Base-by-base conservation (phyloP, 352 stramenopile species). In the Sclerospora graminicola region DNA sequence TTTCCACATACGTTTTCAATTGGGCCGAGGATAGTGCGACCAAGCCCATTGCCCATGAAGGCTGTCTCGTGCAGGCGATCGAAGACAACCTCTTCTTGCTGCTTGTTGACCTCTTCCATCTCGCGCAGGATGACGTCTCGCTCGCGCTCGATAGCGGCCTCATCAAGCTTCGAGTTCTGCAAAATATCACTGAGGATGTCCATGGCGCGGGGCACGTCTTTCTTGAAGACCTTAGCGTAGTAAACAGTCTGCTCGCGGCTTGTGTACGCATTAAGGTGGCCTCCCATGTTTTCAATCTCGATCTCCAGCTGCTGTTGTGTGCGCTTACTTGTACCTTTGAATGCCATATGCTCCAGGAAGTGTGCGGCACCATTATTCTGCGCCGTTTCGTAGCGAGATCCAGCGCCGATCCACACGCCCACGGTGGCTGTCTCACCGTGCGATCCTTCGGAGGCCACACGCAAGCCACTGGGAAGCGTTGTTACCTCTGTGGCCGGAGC, bases 281-380 rank as follows among this genome's bases (percentile, higher is more conserved):
- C 96, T 48, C 97, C 97, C 94, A 99, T 99, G 79, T 99, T 98
- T 82, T 99, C 97, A 58, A 99, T 99, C 69, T 98, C 90, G 35
- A 98, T 77, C 77, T 99, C 97, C n/a, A 99, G 81, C 63, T 98
- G 75, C 63, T 97, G 88, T 76, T 99, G 96, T 34, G 89, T 98
- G 47, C 97, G 80, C 56, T 94, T 95, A 24, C 63, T 63, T 26
- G 97, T 99, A 57, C 97, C 97, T 76, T 99, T 99, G 81, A 99
- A 99, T 34, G 95, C 91, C 94, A 99, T 98, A 81, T 99, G 97
- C 82, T 99, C 97, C 43, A 99, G 53, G 62, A 99, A 99, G 73
- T 99, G 97, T 11, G 96, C 96, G 5, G 95, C 93, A 45, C 97
- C 97, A 64, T 99, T 99, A 80, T 99, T 99, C 54, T 93, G 60